Percentiles rank a stretch among this genome's conserved stretches.
These are phyloP conservation scores for Russula olivacea DNA, from an alignment of 768 basidiomycete species.

Conservation along the genomic window DNA sequence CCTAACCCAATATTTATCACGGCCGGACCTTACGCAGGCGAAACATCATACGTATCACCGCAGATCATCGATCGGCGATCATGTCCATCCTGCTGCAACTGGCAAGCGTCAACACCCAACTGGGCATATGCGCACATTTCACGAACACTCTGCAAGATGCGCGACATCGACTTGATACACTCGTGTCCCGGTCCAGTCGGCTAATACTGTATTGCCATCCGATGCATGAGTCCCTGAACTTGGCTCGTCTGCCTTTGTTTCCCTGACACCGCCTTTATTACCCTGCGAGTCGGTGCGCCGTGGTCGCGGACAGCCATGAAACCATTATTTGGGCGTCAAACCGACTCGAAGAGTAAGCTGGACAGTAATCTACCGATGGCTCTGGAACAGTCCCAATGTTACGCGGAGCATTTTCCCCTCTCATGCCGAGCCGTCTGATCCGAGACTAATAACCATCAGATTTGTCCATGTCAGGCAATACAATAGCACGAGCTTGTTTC, in stretches of 20 bases:
- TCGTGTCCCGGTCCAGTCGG: conserved; percentile 15
- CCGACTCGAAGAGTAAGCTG: background rate
- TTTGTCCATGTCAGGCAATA: background rate
- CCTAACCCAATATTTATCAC: background rate
- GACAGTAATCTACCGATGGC: conserved; percentile 5
- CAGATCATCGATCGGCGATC: conserved; percentile 1
- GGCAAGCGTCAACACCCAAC: background rate
- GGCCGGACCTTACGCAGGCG: conserved; percentile 6
- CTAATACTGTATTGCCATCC: background rate
- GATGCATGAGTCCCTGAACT: background rate
- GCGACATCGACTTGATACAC: background rate
- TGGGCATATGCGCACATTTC: background rate
- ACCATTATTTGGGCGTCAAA: conserved; percentile 1
- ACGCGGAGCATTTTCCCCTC: background rate
- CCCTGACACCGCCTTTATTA: background rate
- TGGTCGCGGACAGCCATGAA: conserved; percentile 2
- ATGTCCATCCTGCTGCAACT: background rate
- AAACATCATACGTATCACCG: background rate
- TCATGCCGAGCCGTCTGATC: background rate
- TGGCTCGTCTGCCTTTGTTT: conserved; percentile 6
- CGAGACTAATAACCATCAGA: background rate
- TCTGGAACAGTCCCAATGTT: background rate
- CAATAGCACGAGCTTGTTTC: background rate
- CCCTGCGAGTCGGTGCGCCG: conserved; percentile 3
- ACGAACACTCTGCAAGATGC: too few species aligned